Conservation (phyloP, 306 rosid species). For the Lotus japonicus region DNA sequence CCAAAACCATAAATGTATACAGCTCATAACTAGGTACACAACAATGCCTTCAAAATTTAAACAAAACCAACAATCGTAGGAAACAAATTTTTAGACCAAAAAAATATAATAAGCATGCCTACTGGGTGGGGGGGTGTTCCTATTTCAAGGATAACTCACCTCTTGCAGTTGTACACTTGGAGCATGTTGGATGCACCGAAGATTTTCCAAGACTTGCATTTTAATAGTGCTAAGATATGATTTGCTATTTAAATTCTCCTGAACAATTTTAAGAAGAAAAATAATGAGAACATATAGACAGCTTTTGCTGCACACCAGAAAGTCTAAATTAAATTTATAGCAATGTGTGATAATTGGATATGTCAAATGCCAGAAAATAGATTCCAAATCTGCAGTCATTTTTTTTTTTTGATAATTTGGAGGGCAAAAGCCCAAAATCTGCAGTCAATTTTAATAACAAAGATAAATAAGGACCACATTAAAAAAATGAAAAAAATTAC, state of each 20-base stretch:
- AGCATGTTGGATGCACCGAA: constrained; percentile 89
- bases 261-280: constrained; percentile 22
- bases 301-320: not conserved
- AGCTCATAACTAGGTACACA: not conserved
- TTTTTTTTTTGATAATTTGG: no score
- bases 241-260: constrained; percentile 93
- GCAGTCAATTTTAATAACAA: not conserved
- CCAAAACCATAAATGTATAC: not conserved
- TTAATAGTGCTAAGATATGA: constrained; percentile 85
- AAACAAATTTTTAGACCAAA: not conserved
- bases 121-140: not conserved
- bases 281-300: constrained; percentile 11
- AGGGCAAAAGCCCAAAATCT: no score
- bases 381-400: no score
- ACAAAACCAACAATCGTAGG: not conserved
- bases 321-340: not conserved
- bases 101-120: not conserved
- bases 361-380: no score
- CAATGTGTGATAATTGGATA: no score
- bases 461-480: not conserved
- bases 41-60: not conserved
- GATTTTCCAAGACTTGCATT: constrained; percentile 91
- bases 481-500: constrained; percentile 27
- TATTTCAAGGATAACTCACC: constrained; percentile 44
- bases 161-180: constrained; percentile 98